Conservation (phyloP, 2,329 filamentous ascomycete genomes). For the Xylariaceae sp. region DNA sequence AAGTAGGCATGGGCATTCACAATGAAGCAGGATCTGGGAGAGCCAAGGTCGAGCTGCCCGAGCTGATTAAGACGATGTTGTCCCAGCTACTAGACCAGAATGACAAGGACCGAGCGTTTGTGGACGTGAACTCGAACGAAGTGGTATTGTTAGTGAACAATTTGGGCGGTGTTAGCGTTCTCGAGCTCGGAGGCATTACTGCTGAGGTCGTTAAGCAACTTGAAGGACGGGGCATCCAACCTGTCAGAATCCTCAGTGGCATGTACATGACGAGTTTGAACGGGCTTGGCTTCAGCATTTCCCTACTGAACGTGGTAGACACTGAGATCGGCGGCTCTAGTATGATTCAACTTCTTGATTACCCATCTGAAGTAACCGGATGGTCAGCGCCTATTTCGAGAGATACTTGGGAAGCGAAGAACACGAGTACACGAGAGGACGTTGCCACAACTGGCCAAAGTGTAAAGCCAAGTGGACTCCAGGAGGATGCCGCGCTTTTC, state of each 20-base stretch:
- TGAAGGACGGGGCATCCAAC: constrained; percentile 54
- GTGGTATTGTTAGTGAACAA: constrained; percentile 72
- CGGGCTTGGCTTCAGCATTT: constrained; percentile 70
- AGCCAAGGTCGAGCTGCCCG: constrained; percentile 48
- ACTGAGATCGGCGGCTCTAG: constrained; percentile 55
- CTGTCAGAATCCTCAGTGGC: constrained; percentile 61
- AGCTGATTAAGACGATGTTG: constrained; percentile 62
- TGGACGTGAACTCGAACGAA: constrained; percentile 58
- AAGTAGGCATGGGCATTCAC: constrained; percentile 75
- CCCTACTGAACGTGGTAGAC: constrained; percentile 60
- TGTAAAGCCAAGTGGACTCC: constrained; percentile 45
- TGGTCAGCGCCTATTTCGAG: constrained; percentile 63
- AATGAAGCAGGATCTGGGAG: constrained; percentile 60
- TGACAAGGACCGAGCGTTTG: constrained; percentile 68
- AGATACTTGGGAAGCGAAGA: constrained; percentile 59
- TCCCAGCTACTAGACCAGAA: constrained; percentile 60
- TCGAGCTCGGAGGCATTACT: constrained; percentile 70
- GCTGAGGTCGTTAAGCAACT: constrained; percentile 64
- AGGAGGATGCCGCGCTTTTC: constrained; percentile 48
- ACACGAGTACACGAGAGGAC: constrained; percentile 44
- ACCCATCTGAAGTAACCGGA: constrained; percentile 63
- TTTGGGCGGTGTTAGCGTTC: constrained; percentile 65
- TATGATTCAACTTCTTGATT: constrained; percentile 67
- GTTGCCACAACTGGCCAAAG: constrained; percentile 32
- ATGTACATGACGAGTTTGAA: constrained; percentile 79